Evolutionary conservation across 169 alveolate species (phyloP), one percentile per base, ranked within the genome.

Genomic region (Plasmodium adleri): DNA sequence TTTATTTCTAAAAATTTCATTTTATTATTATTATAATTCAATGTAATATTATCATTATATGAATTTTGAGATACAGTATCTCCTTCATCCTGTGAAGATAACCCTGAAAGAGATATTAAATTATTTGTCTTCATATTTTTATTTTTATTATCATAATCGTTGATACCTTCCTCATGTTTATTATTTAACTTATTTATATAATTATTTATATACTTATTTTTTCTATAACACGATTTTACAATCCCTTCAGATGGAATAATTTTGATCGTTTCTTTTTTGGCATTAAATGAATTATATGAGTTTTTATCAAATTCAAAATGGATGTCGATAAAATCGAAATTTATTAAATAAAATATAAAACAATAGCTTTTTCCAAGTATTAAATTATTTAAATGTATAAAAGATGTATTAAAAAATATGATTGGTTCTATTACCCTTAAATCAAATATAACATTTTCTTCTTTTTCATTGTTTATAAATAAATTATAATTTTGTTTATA

Each of bases 231-330:
- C 20, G 90, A 80, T 68, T 80, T 80, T 49, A 68, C 56, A 80
- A 26, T 28, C 15, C 90, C 90, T 15, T 72, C 70, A 54, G 56
- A 80, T 54, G 90, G 90, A 32, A 66, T 17, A 39, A 80, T 80
- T 60, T 56, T 80, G 26, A 80, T 80, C n/a, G 72, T 68, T 62
- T 80, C 90, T 58, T 67, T 80, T 80, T 80, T 66, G 45, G 63
- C 66, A 62, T 80, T 80, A 28, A 67, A 80, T 20, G 90, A 62
- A 28, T 54, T 80, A 50, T 62, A 80, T 8, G 90, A 80, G 59
- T 80, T 80, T 28, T 80, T 59, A 62, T 80, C 90, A 80, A 80
- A 80, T 62, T 80, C 90, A 68, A 80, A 80, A 58, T 80, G n/a
- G 17, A 80, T 32, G 15, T 80, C 83, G 54, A 80, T 68, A 39